Evolutionary conservation across 495 filamentous ascomycete species (phyloP).

Genomic region (Penicillium angulare): DNA sequence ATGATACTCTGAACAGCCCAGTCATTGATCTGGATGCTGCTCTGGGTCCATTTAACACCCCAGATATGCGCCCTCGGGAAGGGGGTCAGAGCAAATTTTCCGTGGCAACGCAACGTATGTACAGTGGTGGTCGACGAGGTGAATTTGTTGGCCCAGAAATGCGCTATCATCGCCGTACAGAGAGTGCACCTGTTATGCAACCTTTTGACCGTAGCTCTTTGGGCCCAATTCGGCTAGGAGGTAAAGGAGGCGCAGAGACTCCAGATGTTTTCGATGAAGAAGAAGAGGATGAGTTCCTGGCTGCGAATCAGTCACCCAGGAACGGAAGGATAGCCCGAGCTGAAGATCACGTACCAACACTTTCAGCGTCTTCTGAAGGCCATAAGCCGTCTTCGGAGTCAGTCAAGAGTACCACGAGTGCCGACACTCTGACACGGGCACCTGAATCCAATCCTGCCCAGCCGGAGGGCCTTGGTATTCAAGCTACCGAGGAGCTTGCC

Average conservation of each 20-base stretch:
- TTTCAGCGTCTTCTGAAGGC: slow-evolving; percentile 14
- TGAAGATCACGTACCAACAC: too few species aligned
- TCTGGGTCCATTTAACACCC: slow-evolving; percentile 89
- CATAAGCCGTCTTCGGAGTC: slow-evolving; percentile 40
- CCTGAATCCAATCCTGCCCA: slow-evolving; percentile 30
- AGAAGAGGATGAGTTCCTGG: slow-evolving; percentile 71
- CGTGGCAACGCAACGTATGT: slow-evolving; percentile 71
- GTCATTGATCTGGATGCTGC: slow-evolving; percentile 95
- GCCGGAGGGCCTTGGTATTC: slow-evolving; percentile 47
- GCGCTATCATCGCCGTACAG: slow-evolving; percentile 86
- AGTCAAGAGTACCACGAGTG: slow-evolving; percentile 34
- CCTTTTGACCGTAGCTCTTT: slow-evolving; percentile 71
- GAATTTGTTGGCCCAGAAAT: slow-evolving; percentile 78
- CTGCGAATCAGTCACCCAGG: slow-evolving; percentile 36
- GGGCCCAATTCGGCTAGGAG: slow-evolving; percentile 62
- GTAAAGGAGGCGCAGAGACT: slow-evolving; percentile 60
- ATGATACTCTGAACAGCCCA: slow-evolving; percentile 60
- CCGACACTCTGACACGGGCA: slow-evolving; percentile 38
- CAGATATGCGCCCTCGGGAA: slow-evolving; percentile 50
- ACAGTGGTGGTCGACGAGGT: slow-evolving; percentile 75
- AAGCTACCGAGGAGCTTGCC: slow-evolving; percentile 27
- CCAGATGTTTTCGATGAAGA: slow-evolving; percentile 94
- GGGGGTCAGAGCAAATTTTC: slow-evolving; percentile 56
- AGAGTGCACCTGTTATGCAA: slow-evolving; percentile 87
- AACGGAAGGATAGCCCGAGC: too few species aligned